phyloP scores from a whole-genome alignment of 768 basidiomycete genomes.

The Cubamyces sp. region DNA sequence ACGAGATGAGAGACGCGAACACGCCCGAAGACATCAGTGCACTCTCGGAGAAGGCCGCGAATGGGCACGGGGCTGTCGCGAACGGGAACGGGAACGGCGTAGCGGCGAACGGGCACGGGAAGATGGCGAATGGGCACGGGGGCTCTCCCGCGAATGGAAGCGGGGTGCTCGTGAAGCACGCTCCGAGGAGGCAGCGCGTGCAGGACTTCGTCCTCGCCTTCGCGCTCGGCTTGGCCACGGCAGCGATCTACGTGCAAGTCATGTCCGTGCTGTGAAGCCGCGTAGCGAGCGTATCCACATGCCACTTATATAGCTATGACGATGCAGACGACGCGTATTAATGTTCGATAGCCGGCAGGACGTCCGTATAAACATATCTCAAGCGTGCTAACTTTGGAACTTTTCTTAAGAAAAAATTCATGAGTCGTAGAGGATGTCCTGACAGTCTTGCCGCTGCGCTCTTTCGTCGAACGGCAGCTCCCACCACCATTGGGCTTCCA shows the following conservation, averaged over 20 bases:
- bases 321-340: no score
- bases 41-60: no score
- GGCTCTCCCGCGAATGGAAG: not conserved
- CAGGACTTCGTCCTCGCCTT: conserved; percentile 35
- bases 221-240: conserved; percentile 34
- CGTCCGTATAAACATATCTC: no score
- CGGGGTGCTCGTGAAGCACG: not conserved
- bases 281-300: not conserved
- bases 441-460: no score
- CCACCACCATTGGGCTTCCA: no score
- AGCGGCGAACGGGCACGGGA: not conserved
- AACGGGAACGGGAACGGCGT: not conserved
- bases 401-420: no score
- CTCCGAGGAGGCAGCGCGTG: not conserved
- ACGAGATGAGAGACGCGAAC: conserved; percentile 26
- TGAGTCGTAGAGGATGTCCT: no score
- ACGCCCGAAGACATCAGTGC: not conserved
- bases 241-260: conserved; percentile 20
- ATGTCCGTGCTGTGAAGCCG: not conserved
- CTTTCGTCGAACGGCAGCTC: no score
- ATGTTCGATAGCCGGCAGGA: no score
- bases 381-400: no score
- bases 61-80: not conserved
- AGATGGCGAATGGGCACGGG: not conserved
- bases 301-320: no score